A percentile compares a stretch with the other conserved stretches of the same genome.
phyloP scores from a whole-genome alignment of 805 yeast species.

The Metschnikowia cerradonensis region DNA sequence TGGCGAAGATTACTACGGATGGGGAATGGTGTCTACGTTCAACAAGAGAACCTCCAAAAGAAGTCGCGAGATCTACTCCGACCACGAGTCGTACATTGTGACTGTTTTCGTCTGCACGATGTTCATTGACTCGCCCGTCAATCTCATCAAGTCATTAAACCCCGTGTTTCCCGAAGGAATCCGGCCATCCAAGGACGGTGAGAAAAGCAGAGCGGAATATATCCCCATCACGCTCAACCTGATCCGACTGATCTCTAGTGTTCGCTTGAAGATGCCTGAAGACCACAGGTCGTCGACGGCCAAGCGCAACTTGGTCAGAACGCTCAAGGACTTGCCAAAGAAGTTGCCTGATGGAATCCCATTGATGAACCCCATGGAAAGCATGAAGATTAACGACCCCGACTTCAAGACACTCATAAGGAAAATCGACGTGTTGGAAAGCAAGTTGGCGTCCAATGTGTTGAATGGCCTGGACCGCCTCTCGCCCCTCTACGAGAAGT shows the following conservation, averaged over 20 bases:
- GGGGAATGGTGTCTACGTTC: conserved; percentile 86
- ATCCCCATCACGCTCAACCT: conserved; percentile 84
- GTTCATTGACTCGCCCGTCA: conserved; percentile 81
- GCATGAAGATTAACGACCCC: conserved; percentile 86
- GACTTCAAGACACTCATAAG: conserved; percentile 68
- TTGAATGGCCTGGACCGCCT: conserved; percentile 58
- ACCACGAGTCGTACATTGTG: conserved; percentile 86
- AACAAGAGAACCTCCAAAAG: conserved; percentile 66
- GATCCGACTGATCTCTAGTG: conserved; percentile 68
- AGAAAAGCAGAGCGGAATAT: conserved; percentile 66
- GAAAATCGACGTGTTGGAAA: conserved; percentile 79
- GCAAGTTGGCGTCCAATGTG: conserved; percentile 69
- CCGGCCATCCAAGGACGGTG: conserved; percentile 74
- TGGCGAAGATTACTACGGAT: conserved; percentile 73
- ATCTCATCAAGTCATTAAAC: conserved; percentile 69
- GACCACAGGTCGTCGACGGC: conserved; percentile 54
- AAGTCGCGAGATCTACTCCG: conserved; percentile 58
- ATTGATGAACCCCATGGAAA: conserved; percentile 81
- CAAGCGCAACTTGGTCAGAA: conserved; percentile 61
- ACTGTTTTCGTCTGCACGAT: conserved; percentile 76
- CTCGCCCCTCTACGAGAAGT: conserved; percentile 59
- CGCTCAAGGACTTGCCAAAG: conserved; percentile 73
- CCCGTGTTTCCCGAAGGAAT: conserved; percentile 86
- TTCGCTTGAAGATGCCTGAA: conserved; percentile 79
- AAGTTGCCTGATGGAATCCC: conserved; percentile 91